phyloP scores from a whole-genome alignment of 139 green algal species.

The Yamagishiella unicocca region DNA sequence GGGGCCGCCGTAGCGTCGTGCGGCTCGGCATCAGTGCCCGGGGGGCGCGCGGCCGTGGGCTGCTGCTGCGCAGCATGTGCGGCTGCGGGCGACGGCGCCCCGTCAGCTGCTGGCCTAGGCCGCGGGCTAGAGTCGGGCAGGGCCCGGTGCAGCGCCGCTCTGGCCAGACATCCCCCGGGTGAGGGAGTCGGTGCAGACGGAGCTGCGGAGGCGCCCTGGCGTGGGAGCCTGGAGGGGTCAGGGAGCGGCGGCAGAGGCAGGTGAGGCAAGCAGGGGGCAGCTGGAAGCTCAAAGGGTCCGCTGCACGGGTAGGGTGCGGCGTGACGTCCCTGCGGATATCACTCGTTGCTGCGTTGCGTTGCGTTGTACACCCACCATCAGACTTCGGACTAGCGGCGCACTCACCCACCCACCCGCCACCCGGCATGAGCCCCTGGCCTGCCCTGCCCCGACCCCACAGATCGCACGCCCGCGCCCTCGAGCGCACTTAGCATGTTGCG shows the following conservation, averaged over 20 bases:
- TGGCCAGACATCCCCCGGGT: neutral
- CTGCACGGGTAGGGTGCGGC: too few species aligned
- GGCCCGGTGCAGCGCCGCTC: neutral
- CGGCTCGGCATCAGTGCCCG: neutral
- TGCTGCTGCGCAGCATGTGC: neutral
- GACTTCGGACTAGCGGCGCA: too few species aligned
- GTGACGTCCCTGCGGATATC: too few species aligned
- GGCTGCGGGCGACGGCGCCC: neutral
- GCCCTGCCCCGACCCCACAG: too few species aligned
- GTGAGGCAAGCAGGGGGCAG: too few species aligned
- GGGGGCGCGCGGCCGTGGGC: neutral
- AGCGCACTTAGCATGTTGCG: too few species aligned
- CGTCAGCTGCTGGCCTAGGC: neutral
- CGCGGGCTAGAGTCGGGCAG: conserved; percentile 2
- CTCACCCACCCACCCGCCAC: too few species aligned
- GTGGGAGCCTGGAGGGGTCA: neutral
- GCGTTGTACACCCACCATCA: too few species aligned
- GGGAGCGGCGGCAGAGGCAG: neutral
- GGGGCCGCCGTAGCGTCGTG: neutral
- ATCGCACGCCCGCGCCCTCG: too few species aligned
- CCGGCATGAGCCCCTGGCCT: too few species aligned
- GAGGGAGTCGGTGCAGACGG: neutral
- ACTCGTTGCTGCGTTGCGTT: too few species aligned
- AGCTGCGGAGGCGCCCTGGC: neutral
- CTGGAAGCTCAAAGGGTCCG: too few species aligned